A percentile compares a stretch with the other conserved stretches of the same genome.
phyloP scores from a whole-genome alignment of 306 rosid species.

The Quercus parvula region DNA sequence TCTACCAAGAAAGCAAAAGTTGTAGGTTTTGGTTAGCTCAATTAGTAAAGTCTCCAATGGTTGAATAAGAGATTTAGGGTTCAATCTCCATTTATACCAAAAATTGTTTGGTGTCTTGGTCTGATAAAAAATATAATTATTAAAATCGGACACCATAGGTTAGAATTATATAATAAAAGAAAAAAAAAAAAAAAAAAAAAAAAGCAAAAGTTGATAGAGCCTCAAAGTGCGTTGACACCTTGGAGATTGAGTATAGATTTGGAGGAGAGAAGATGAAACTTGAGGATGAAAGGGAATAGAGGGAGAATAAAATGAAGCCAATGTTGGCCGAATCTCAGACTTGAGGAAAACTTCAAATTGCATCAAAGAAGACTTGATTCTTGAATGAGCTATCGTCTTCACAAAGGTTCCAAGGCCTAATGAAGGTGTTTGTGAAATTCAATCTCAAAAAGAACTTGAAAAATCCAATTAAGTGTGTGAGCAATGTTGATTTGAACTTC shows the following conservation, averaged over 20 bases:
- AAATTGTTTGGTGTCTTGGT: too few relatives aligned
- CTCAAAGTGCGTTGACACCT: conserved; percentile 26
- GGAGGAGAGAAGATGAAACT: conserved; percentile 28
- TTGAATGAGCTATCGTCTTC: conserved; percentile 51
- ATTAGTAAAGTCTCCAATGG: rapidly evolving
- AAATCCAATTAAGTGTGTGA: conserved; percentile 35
- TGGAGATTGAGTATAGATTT: conserved; percentile 52
- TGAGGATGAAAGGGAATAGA: conserved; percentile 48
- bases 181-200: too few relatives aligned
- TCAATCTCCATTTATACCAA: rapidly evolving
- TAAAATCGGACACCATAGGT: rapidly evolving
- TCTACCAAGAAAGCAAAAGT: conserved; percentile 28
- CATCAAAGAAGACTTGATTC: conserved; percentile 20
- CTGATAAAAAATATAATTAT: rapidly evolving
- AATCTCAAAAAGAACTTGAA: conserved; percentile 57
- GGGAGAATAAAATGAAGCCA: conserved; percentile 35
- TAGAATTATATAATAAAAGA: too few relatives aligned
- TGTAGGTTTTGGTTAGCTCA: rapidly evolving
- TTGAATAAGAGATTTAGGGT: too few relatives aligned
- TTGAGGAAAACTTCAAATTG: conserved; percentile 54
- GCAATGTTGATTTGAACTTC: conserved; percentile 7
- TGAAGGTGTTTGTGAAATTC: conserved; percentile 53
- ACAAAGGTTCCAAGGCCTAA: conserved; percentile 56
- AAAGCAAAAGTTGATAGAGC: conserved; percentile 42
- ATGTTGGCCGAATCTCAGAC: conserved; percentile 62